Percentiles rank a stretch among this genome's conserved stretches.
Conservation (phyloP, 2,329 filamentous ascomycete genomes). For the Aspergillus floridensis region DNA sequence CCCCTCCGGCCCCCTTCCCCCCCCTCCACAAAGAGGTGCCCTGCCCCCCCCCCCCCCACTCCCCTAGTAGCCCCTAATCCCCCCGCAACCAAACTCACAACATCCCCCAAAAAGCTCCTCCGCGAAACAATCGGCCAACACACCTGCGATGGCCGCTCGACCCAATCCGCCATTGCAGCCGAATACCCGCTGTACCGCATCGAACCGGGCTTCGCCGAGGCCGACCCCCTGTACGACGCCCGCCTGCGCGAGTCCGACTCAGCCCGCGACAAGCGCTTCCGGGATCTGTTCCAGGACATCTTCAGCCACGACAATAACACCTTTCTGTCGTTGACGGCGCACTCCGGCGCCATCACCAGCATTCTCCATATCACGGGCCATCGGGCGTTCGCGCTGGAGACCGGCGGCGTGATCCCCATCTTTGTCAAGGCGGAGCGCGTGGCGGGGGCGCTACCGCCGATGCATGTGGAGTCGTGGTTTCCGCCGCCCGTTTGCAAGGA, state of each 20-base stretch:
- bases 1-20: conserved; percentile 50
- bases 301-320: conserved; percentile 48
- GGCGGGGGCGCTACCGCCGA: conserved; percentile 16
- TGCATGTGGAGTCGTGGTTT: conserved; percentile 26
- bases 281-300: conserved; percentile 53
- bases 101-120: conserved; percentile 38
- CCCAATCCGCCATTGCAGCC: conserved; percentile 46
- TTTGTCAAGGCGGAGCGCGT: conserved; percentile 45
- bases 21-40: conserved; percentile 56
- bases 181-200: conserved; percentile 53
- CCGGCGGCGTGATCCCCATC: conserved; percentile 53
- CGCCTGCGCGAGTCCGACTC: conserved; percentile 49
- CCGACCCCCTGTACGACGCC: conserved; percentile 54
- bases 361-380: conserved; percentile 50
- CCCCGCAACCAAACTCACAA: not conserved
- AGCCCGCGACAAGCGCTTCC: conserved; percentile 48
- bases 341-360: conserved; percentile 59
- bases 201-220: conserved; percentile 54
- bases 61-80: not conserved
- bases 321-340: conserved; percentile 56
- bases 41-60: not conserved
- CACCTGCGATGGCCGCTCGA: conserved; percentile 59
- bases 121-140: conserved; percentile 60
- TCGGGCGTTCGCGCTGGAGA: conserved; percentile 47
- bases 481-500: conserved; percentile 22